Percentiles rank a stretch among this genome's conserved stretches.
Evolutionary conservation across 805 yeast genomes (phyloP).

Genomic region (Yarrowia keelungensis): DNA sequence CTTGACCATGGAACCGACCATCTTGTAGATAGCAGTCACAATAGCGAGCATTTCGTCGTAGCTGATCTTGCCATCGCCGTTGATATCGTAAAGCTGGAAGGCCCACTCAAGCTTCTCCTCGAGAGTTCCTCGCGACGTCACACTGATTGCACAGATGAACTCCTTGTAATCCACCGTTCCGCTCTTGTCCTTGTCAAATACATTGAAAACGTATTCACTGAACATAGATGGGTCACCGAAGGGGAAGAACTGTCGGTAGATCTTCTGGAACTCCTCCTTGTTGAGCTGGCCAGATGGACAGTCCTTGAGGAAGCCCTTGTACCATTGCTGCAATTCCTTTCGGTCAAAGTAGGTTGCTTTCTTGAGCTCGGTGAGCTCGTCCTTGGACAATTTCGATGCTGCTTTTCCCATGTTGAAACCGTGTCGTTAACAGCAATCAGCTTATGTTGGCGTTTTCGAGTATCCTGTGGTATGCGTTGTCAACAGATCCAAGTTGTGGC

Average conservation of each 20-base stretch:
- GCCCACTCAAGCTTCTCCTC: constrained; percentile 92
- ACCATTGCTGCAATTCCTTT: constrained; percentile 97
- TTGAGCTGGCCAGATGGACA: constrained; percentile 90
- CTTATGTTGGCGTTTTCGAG: background rate
- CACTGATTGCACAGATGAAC: constrained; percentile 84
- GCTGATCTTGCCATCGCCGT: constrained; percentile 75
- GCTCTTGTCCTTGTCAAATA: constrained; percentile 80
- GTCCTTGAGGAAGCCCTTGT: constrained; percentile 92
- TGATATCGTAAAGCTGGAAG: constrained; percentile 83
- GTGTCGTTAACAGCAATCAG: background rate
- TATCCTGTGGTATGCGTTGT: background rate
- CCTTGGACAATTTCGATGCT: constrained; percentile 89
- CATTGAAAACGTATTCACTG: constrained; percentile 85
- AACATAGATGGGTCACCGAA: constrained; percentile 96
- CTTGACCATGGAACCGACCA: constrained; percentile 94
- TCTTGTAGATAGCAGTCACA: constrained; percentile 83
- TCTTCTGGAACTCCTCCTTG: constrained; percentile 85
- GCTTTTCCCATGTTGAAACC: constrained; percentile 80
- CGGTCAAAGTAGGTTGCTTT: constrained; percentile 90
- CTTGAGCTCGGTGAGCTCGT: constrained; percentile 81
- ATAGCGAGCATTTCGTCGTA: constrained; percentile 82
- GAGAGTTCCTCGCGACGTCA: constrained; percentile 83
- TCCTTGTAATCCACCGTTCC: constrained; percentile 91
- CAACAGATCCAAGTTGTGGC: background rate
- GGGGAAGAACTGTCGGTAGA: constrained; percentile 96